Percentiles rank a stretch among this genome's conserved stretches.
phyloP scores from a whole-genome alignment of 192 early-diverging fungal genomes.

The Geranomyces michiganensis region DNA sequence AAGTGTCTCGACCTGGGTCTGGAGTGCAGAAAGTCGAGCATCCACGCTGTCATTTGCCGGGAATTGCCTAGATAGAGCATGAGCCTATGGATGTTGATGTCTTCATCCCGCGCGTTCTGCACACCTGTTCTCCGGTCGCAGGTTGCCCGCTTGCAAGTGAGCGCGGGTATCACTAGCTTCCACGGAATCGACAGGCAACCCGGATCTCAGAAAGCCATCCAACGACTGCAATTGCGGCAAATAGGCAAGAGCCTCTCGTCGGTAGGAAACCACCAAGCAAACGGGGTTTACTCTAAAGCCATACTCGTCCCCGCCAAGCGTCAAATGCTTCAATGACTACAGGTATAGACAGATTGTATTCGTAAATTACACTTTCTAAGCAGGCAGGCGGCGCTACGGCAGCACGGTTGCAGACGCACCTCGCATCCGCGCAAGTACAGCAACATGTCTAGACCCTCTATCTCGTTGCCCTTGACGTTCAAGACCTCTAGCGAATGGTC shows the following conservation, averaged over 20 bases:
- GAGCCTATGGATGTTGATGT: background rate
- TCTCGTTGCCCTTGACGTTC: conserved; percentile 51
- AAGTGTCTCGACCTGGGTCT: background rate
- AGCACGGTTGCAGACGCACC: conserved; percentile 15
- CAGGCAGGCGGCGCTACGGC: background rate
- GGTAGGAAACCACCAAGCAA: background rate
- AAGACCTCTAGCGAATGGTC: conserved; percentile 35
- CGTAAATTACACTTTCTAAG: background rate
- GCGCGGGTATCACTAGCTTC: background rate
- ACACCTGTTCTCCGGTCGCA: too few species aligned
- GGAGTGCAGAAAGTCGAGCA: background rate
- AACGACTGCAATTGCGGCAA: background rate
- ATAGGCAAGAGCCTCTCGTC: background rate
- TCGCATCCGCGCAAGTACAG: conserved; percentile 30
- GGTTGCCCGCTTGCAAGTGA: too few species aligned
- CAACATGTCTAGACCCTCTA: conserved; percentile 37
- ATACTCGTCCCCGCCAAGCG: background rate
- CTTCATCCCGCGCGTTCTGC: too few species aligned
- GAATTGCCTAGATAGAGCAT: background rate
- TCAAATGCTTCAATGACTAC: background rate
- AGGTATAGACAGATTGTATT: background rate
- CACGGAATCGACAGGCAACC: background rate
- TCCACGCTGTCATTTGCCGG: background rate
- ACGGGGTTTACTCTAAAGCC: background rate
- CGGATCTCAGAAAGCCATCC: background rate